A percentile compares a stretch with the other conserved stretches of the same genome.
phyloP scores from a whole-genome alignment of 169 alveolate species.

The Toxoplasma gondii region DNA sequence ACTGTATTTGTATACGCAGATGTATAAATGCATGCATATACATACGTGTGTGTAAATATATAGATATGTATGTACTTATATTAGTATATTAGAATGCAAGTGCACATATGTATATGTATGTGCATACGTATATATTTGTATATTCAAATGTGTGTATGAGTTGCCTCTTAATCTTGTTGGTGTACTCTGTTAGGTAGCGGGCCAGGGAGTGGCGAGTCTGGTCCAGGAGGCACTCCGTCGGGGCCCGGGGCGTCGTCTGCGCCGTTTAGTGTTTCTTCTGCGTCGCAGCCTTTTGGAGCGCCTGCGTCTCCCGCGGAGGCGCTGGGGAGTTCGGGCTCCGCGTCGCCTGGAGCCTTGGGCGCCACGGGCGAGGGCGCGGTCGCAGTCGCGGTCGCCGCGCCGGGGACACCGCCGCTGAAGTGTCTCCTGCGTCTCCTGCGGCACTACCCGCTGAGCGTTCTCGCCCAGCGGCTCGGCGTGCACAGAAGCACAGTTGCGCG shows the following conservation, averaged over 20 bases:
- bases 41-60: not conserved
- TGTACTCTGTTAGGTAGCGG: no score
- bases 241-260: not conserved
- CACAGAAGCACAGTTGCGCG: conserved; percentile 42
- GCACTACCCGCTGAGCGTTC: conserved; percentile 21
- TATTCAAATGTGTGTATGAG: not conserved
- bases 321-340: not conserved
- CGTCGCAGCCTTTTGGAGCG: not conserved
- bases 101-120: not conserved
- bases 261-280: not conserved
- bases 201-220: not conserved
- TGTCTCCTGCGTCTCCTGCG: conserved; percentile 36
- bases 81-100: not conserved
- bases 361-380: not conserved
- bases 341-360: not conserved
- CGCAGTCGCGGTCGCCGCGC: conserved; percentile 12
- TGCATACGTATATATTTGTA: not conserved
- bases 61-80: not conserved
- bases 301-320: not conserved
- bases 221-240: not conserved
- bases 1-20: not conserved
- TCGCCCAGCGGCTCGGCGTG: conserved; percentile 43
- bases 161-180: no score
- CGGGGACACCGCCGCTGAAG: conserved; percentile 36
- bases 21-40: not conserved